Percentiles rank a stretch among this genome's conserved stretches.
Conservation (phyloP, 257 asterid species). For the Fraxinus pennsylvanica region DNA sequence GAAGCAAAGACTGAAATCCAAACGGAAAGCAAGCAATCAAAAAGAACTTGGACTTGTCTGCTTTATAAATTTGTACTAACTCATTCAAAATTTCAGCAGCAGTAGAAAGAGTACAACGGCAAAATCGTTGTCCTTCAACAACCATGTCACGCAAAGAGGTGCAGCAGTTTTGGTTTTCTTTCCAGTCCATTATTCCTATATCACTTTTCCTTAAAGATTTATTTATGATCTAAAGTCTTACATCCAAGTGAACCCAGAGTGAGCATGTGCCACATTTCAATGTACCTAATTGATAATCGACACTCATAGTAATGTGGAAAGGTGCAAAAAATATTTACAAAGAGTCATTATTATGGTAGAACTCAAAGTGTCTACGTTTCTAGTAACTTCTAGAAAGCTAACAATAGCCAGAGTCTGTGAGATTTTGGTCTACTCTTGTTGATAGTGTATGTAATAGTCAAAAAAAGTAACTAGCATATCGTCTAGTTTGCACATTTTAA, state of each 20-base stretch:
- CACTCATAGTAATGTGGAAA: neutral
- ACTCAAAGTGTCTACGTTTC: neutral
- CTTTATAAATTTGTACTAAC: neutral
- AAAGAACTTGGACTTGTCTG: neutral
- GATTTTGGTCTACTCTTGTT: neutral
- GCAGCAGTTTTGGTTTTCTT: neutral
- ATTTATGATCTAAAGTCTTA: neutral
- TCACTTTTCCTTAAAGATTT: neutral
- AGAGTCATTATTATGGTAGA: neutral
- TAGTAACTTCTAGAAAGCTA: neutral
- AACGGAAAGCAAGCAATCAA: neutral
- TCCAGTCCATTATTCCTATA: neutral
- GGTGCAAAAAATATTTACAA: neutral
- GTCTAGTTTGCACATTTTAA: neutral
- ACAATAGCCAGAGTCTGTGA: neutral
- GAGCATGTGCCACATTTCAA: neutral
- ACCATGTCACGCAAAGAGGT: neutral
- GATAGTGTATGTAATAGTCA: constrained; percentile 1
- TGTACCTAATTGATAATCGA: neutral
- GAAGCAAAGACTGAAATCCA: neutral
- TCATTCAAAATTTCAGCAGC: neutral
- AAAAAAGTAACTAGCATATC: neutral
- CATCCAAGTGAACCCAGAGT: neutral
- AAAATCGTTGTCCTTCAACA: neutral
- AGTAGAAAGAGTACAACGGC: neutral